A percentile compares a stretch with the other conserved stretches of the same genome.
Evolutionary conservation across 129 eudicot species (phyloP).

Genomic region (Helichrysum umbraculigerum): DNA sequence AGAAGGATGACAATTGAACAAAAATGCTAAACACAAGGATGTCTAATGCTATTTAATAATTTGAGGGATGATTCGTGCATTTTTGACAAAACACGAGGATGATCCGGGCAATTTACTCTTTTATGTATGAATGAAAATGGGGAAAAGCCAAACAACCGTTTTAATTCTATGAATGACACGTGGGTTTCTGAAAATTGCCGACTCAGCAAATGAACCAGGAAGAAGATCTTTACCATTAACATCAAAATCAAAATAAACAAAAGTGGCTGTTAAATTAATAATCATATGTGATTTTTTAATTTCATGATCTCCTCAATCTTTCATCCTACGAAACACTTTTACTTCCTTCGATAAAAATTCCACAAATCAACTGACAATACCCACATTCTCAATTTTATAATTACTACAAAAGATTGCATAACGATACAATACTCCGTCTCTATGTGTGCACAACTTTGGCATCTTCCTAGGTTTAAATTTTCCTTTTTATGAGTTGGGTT

Average conservation of each 20-base stretch:
- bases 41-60: too few species aligned
- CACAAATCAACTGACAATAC: constrained; percentile 1
- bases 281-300: not conserved
- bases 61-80: too few species aligned
- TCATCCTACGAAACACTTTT: constrained; percentile 8
- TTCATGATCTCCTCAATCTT: not conserved
- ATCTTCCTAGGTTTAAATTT: not conserved
- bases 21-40: too few species aligned
- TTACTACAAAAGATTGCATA: not conserved
- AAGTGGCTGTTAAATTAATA: not conserved
- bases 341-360: constrained; percentile 18
- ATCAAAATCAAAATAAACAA: constrained; percentile 6
- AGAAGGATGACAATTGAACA: too few species aligned
- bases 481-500: not conserved
- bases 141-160: not conserved
- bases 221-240: constrained; percentile 15
- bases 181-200: constrained; percentile 23
- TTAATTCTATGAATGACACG: constrained; percentile 22
- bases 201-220: constrained; percentile 29
- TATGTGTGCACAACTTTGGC: constrained; percentile 21
- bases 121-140: too few species aligned
- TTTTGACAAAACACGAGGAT: too few species aligned
- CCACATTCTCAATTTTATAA: constrained; percentile 22
- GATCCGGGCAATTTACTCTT: too few species aligned
- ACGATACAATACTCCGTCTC: constrained; percentile 16